Conservation (phyloP, 331 rosid species). For the Quercus tomentella region DNA sequence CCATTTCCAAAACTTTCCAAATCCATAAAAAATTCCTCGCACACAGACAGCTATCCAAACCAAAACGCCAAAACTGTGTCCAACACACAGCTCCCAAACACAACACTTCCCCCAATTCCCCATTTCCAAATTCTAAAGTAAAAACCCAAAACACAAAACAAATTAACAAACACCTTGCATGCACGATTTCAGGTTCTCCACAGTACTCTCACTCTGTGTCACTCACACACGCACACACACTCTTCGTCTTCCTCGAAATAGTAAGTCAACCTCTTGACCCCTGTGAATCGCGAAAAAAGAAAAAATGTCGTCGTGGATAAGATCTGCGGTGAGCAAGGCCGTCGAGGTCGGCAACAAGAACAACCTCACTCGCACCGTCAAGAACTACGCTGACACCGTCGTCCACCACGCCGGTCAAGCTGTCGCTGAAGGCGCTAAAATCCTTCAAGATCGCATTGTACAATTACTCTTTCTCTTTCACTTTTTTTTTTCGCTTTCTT, state of each 20-base stretch:
- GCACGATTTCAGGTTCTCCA: neutral
- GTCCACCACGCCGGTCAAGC: conserved; percentile 99
- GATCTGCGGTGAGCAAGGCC: conserved; percentile 93
- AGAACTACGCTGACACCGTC: conserved; percentile 88
- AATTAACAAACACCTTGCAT: neutral
- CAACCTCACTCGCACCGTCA: conserved; percentile 93
- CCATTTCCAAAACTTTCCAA: neutral
- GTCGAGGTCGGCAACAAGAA: conserved; percentile 90
- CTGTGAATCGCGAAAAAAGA: neutral
- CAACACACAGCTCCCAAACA: neutral
- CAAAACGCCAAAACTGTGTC: neutral
- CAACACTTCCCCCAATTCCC: neutral
- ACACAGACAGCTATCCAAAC: neutral
- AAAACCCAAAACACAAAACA: neutral
- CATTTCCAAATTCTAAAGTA: neutral
- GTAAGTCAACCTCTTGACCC: neutral
- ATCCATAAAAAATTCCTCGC: neutral
- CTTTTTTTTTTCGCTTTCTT: neutral
- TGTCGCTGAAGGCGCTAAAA: conserved; percentile 91
- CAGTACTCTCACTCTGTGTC: neutral
- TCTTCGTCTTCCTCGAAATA: neutral
- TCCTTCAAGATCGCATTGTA: conserved; percentile 95
- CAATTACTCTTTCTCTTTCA: conserved; percentile 1
- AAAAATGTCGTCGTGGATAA: conserved; percentile 88
- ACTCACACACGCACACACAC: too few species aligned